A percentile compares a stretch with the other conserved stretches of the same genome.
These are phyloP conservation scores for Hymenotorrendiella dingleyae DNA, from an alignment of 2,329 filamentous ascomycete species.

Conservation along the genomic window DNA sequence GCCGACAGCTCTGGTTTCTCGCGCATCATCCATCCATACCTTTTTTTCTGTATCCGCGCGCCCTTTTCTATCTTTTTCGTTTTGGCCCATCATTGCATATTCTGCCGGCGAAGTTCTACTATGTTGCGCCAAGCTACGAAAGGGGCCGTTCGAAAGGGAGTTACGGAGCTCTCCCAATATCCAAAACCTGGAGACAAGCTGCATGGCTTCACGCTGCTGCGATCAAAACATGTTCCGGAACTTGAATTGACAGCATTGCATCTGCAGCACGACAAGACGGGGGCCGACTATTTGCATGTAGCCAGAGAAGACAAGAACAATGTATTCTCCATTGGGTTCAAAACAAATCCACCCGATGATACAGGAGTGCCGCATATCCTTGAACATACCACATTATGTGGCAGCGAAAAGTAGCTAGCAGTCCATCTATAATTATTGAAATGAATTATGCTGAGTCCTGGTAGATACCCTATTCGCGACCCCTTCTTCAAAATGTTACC, in stretches of 20 bases:
- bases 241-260: conserved; percentile 87
- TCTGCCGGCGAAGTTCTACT: conserved; percentile 1
- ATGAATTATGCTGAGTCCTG: conserved; percentile 27
- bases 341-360: conserved; percentile 95
- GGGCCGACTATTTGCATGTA: conserved; percentile 92
- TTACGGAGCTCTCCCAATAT: conserved; percentile 70
- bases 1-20: no score
- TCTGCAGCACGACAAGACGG: conserved; percentile 89
- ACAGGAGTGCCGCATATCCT: conserved; percentile 95
- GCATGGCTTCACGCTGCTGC: conserved; percentile 86
- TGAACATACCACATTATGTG: conserved; percentile 94
- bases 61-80: neutral
- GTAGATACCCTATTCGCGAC: conserved; percentile 89
- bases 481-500: conserved; percentile 99
- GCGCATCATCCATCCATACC: no score
- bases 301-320: conserved; percentile 96
- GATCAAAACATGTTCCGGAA: conserved; percentile 89
- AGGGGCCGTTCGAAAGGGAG: conserved; percentile 50
- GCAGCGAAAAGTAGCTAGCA: conserved; percentile 72
- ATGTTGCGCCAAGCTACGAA: conserved; percentile 49
- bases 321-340: conserved; percentile 99
- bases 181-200: conserved; percentile 79
- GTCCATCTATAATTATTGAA: conserved; percentile 4
- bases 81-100: no score
- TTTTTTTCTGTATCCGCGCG: no score